phyloP scores from a whole-genome alignment of 1,139 yeast species.

The Yarrowia galli region DNA sequence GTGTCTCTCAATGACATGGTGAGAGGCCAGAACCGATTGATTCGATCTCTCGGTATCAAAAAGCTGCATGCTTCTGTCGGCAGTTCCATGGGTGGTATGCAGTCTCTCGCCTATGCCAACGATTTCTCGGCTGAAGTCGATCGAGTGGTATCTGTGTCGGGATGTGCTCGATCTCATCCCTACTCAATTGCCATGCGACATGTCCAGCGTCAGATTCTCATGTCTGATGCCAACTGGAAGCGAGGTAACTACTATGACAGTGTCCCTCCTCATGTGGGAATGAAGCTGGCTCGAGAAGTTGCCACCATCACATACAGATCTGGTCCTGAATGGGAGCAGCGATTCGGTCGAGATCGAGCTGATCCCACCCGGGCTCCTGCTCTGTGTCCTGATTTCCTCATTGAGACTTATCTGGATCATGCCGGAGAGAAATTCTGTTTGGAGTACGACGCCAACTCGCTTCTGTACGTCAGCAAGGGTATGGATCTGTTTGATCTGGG shows the following conservation, averaged over 20 bases:
- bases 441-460: slow-evolving; percentile 90
- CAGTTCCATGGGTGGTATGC: slow-evolving; percentile 98
- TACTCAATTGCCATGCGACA: slow-evolving; percentile 93
- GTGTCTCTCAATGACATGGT: slow-evolving; percentile 89
- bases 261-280: slow-evolving; percentile 91
- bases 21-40: slow-evolving; percentile 78
- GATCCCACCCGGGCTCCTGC: slow-evolving; percentile 84
- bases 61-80: slow-evolving; percentile 84
- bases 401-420: slow-evolving; percentile 91
- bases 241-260: slow-evolving; percentile 83
- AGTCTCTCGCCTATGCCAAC: slow-evolving; percentile 83
- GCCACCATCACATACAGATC: slow-evolving; percentile 94
- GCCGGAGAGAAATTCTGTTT: slow-evolving; percentile 93
- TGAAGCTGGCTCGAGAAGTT: slow-evolving; percentile 91
- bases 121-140: slow-evolving; percentile 81
- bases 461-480: slow-evolving; percentile 86
- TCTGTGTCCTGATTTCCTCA: slow-evolving; percentile 87
- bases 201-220: slow-evolving; percentile 88
- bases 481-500: slow-evolving; percentile 94
- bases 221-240: slow-evolving; percentile 96
- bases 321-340: slow-evolving; percentile 96
- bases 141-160: slow-evolving; percentile 78
- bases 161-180: slow-evolving; percentile 94
- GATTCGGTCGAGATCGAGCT: slow-evolving; percentile 89
- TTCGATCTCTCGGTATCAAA: slow-evolving; percentile 65